These are phyloP conservation scores for Calvatia gigantea DNA, from an alignment of 768 basidiomycete species.

Conservation along the genomic window DNA sequence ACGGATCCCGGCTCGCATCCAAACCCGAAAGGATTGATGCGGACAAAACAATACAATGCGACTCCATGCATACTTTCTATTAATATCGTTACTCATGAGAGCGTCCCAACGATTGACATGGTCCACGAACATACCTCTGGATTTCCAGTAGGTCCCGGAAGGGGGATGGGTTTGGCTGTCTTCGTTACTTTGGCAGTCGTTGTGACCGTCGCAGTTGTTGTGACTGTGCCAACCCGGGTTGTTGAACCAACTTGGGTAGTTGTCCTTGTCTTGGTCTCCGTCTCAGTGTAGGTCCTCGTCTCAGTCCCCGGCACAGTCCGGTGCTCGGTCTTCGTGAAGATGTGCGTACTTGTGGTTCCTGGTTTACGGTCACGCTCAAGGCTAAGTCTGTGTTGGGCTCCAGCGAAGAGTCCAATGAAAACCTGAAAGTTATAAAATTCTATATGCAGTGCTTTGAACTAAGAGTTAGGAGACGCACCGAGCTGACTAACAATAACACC, in stretches of 20 bases:
- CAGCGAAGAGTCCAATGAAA: constrained; percentile 94
- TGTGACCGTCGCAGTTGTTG: constrained; percentile 25
- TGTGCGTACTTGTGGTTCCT: constrained; percentile 11
- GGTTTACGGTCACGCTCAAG: constrained; percentile 37
- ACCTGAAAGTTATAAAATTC: constrained; percentile 32
- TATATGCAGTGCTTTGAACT: neutral
- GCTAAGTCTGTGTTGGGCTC: constrained; percentile 75
- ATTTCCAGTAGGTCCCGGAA: constrained; percentile 47
- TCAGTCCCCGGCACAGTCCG: constrained; percentile 28
- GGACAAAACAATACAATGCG: constrained; percentile 80
- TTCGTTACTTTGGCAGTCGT: constrained; percentile 28
- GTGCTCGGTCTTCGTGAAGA: constrained; percentile 12
- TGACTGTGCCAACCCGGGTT: constrained; percentile 14
- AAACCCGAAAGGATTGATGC: constrained; percentile 78
- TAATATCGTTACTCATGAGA: neutral
- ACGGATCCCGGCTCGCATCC: constrained; percentile 84
- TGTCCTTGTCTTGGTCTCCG: constrained; percentile 37
- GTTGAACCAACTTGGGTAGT: constrained; percentile 21
- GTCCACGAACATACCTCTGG: constrained; percentile 42
- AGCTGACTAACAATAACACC: constrained; percentile 74
- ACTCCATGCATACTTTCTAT: constrained; percentile 67
- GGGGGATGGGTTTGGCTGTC: constrained; percentile 33
- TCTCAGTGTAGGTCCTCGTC: constrained; percentile 37
- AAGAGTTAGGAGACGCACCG: constrained; percentile 31
- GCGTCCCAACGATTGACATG: neutral